These are phyloP conservation scores for Nitzschia sp. DNA, from an alignment of 108 stramenopile species.

Conservation along the genomic window DNA sequence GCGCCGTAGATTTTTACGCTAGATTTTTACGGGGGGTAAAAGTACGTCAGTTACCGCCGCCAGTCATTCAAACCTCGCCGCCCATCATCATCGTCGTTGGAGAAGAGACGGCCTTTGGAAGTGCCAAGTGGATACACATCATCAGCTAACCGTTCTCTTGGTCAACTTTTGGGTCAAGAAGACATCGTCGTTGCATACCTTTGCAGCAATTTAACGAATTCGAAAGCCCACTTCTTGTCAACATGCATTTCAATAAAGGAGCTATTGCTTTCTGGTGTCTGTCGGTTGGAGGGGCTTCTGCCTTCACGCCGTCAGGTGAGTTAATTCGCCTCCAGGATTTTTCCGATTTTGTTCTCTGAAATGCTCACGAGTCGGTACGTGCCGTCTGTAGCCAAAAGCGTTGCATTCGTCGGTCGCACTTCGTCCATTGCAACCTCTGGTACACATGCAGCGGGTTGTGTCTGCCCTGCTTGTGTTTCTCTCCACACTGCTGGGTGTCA, in stretches of 20 bases:
- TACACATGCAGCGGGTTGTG: constrained; percentile 14
- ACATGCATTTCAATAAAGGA: constrained; percentile 34
- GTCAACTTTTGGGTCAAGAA: background rate
- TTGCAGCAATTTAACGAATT: background rate
- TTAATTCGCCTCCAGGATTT: background rate
- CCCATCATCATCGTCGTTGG: background rate
- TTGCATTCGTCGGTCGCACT: constrained; percentile 14
- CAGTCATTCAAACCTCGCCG: background rate
- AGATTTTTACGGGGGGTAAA: background rate
- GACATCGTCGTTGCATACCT: background rate
- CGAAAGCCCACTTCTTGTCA: constrained; percentile 1
- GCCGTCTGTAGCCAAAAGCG: constrained; percentile 2
- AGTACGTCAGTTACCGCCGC: constrained; percentile 3
- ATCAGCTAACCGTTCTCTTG: background rate
- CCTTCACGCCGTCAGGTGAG: constrained; percentile 40
- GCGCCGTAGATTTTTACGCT: background rate
- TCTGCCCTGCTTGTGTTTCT: constrained; percentile 15
- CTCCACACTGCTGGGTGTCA: constrained; percentile 42
- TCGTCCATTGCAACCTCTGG: background rate
- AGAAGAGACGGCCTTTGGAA: no score
- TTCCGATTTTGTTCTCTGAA: background rate
- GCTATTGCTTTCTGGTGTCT: constrained; percentile 28
- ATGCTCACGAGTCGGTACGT: background rate
- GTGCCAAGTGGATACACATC: constrained; percentile 10
- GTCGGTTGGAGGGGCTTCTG: constrained; percentile 23